These are phyloP conservation scores for Epichloe aotearoae DNA, from an alignment of 2,329 filamentous ascomycete species.

Conservation along the genomic window DNA sequence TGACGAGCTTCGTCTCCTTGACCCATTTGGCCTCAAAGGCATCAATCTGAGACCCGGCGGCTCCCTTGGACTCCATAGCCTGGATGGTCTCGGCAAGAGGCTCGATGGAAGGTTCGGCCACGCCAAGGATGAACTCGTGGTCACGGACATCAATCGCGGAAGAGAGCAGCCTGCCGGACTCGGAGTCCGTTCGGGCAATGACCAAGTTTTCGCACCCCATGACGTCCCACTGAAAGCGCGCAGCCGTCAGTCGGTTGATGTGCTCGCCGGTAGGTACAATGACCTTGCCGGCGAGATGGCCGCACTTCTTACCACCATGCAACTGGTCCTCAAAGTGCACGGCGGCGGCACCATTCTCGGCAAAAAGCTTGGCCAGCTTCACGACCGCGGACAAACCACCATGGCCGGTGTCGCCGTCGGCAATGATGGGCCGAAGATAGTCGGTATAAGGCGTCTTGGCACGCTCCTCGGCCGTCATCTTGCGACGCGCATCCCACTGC, in stretches of 20 bases:
- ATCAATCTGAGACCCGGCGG: conserved; percentile 68
- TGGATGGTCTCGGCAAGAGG: conserved; percentile 82
- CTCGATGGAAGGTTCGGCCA: conserved; percentile 59
- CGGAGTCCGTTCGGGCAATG: conserved; percentile 89
- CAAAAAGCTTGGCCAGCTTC: conserved; percentile 94
- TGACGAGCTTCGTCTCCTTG: conserved; percentile 69
- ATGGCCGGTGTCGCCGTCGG: conserved; percentile 92
- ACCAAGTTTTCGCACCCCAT: conserved; percentile 95
- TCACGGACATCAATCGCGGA: conserved; percentile 88
- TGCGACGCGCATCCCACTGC: conserved; percentile 76
- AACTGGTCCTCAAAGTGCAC: conserved; percentile 98
- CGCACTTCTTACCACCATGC: conserved; percentile 96
- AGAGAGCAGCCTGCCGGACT: conserved; percentile 80
- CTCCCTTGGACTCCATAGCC: conserved; percentile 73
- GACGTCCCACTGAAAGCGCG: conserved; percentile 94
- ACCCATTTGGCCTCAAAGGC: conserved; percentile 80
- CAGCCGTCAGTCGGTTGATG: conserved; percentile 84
- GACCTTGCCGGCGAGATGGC: conserved; percentile 91
- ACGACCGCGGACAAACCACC: conserved; percentile 85
- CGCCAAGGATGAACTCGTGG: conserved; percentile 90
- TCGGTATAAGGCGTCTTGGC: conserved; percentile 71
- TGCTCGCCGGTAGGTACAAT: conserved; percentile 89
- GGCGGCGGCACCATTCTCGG: conserved; percentile 88
- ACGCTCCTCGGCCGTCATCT: conserved; percentile 61
- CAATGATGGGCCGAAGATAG: conserved; percentile 88